These are phyloP conservation scores for Ophiocordyceps camponoti-saundersi DNA, from an alignment of 2,329 filamentous ascomycete genomes.

Conservation along the genomic window DNA sequence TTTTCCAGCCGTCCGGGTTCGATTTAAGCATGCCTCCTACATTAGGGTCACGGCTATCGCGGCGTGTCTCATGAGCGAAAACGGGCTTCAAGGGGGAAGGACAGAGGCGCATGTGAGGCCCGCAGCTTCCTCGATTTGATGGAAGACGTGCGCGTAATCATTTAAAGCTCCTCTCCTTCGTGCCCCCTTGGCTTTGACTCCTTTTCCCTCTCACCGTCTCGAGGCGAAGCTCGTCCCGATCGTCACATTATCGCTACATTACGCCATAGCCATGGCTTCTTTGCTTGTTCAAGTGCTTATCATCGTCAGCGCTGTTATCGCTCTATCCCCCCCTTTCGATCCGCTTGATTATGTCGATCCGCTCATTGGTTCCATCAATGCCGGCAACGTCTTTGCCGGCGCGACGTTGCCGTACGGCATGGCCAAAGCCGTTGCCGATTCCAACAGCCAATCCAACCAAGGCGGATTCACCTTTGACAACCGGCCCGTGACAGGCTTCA, in stretches of 20 bases:
- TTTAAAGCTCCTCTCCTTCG: not conserved
- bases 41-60: not conserved
- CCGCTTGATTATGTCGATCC: slow-evolving; percentile 15
- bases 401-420: slow-evolving; percentile 28
- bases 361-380: slow-evolving; percentile 16
- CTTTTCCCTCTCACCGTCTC: not conserved
- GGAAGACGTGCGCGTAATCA: not conserved
- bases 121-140: not conserved
- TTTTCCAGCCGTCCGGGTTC: no score
- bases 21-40: not conserved
- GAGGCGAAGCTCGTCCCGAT: not conserved
- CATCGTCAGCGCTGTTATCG: not conserved
- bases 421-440: slow-evolving; percentile 39
- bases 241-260: not conserved
- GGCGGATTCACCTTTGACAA: slow-evolving; percentile 38
- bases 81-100: not conserved
- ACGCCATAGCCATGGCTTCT: not conserved
- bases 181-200: not conserved
- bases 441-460: slow-evolving; percentile 27
- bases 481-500: slow-evolving; percentile 34
- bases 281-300: not conserved
- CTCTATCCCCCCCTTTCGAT: slow-evolving; percentile 5
- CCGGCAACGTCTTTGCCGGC: slow-evolving; percentile 26
- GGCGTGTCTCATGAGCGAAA: not conserved
- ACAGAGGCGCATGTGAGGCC: not conserved